A percentile compares a stretch with the other conserved stretches of the same genome.
phyloP scores from a whole-genome alignment of 2,329 filamentous ascomycete species.

The Epichloe typhina region DNA sequence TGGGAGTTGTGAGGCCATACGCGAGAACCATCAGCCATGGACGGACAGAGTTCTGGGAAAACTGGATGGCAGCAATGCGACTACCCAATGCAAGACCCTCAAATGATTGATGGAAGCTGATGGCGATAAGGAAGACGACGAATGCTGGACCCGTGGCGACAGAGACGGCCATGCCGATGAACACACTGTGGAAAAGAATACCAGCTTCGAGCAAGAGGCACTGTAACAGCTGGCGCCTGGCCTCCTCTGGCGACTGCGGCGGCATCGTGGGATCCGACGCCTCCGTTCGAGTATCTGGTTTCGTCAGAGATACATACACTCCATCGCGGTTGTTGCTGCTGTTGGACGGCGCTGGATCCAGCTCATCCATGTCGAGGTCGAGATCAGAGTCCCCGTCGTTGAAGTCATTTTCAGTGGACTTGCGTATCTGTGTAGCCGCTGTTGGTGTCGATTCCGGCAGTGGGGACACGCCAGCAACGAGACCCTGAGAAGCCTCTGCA shows the following conservation, averaged over 20 bases:
- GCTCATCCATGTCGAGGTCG: conserved; percentile 48
- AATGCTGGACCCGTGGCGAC: conserved; percentile 71
- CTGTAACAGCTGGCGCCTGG: conserved; percentile 57
- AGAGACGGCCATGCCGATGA: conserved; percentile 77
- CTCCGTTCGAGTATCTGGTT: conserved; percentile 9
- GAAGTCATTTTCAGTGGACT: conserved; percentile 19
- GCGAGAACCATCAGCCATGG: conserved; percentile 76
- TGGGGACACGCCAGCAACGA: conserved; percentile 46
- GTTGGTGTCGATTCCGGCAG: conserved; percentile 40
- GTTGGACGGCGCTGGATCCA: conserved; percentile 29
- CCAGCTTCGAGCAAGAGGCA: conserved; percentile 71
- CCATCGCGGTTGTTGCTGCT: conserved; percentile 13
- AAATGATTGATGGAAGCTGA: conserved; percentile 78
- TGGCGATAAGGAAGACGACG: conserved; percentile 65
- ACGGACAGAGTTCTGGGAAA: conserved; percentile 56
- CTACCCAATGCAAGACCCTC: conserved; percentile 78
- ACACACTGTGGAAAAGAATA: conserved; percentile 74
- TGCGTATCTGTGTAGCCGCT: conserved; percentile 11
- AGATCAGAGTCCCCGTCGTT: conserved; percentile 40
- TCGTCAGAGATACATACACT: conserved; percentile 19
- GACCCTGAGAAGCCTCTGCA: conserved; percentile 36
- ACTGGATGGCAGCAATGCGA: conserved; percentile 72
- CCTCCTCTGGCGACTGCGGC: conserved; percentile 36
- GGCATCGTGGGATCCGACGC: conserved; percentile 10
- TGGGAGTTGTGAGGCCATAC: conserved; percentile 64